Conservation (phyloP, 805 yeast genomes). For the Lachancea dasiensis region DNA sequence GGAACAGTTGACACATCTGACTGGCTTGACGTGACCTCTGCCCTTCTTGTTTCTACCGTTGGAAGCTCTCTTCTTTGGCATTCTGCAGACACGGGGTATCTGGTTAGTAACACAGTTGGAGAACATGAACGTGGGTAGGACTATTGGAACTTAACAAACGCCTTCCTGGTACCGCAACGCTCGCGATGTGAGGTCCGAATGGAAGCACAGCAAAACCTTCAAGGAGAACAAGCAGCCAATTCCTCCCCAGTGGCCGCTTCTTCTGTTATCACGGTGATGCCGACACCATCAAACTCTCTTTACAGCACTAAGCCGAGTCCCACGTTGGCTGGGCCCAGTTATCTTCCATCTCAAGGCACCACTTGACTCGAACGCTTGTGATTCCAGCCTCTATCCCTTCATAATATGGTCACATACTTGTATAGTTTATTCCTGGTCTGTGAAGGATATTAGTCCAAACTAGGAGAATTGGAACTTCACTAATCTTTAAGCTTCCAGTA, state of each 20-base stretch:
- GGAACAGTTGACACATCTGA: conserved; percentile 99
- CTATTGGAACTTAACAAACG: not conserved
- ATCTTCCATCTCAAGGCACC: too few relatives aligned
- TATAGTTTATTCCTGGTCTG: conserved; percentile 8
- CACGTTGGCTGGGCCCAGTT: too few relatives aligned
- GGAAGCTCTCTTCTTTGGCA: conserved; percentile 99
- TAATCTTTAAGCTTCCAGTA: not conserved
- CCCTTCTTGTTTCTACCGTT: conserved; percentile 99
- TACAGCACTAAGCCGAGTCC: too few relatives aligned
- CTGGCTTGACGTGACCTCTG: conserved; percentile 99
- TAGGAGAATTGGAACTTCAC: not conserved
- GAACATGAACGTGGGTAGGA: not conserved
- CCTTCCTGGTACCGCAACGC: not conserved
- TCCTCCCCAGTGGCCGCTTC: too few relatives aligned
- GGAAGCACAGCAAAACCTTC: too few relatives aligned
- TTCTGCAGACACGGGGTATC: conserved; percentile 39
- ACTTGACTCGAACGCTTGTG: too few relatives aligned
- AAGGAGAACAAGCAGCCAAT: too few relatives aligned
- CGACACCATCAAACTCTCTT: too few relatives aligned
- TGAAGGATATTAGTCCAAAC: not conserved
- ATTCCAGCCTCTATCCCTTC: not conserved
- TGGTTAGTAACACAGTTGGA: not conserved
- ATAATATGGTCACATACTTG: conserved; percentile 10
- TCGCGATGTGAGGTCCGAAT: too few relatives aligned
- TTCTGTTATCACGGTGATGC: too few relatives aligned